Base-by-base conservation (phyloP, 345 rosid genomes). In the Mangifera indica region DNA sequence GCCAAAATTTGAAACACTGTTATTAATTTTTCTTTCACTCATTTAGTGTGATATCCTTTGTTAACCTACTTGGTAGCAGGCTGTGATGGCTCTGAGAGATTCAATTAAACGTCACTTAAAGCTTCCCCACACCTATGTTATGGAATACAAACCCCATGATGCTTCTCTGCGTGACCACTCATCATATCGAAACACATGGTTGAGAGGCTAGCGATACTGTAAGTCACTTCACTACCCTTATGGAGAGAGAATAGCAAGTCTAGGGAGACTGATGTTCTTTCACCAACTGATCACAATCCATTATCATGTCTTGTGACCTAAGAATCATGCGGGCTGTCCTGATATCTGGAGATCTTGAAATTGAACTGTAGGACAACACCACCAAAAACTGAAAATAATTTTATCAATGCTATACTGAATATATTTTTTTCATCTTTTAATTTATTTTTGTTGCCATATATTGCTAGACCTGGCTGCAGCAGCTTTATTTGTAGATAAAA, bases 121-220 rank as follows among this genome's bases (percentile, higher is more conserved):
- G 86, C 88, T 94, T 69, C 98, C 97, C 63, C 93, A 89, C 72
- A 73, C 87, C 63, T 95, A 92, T 77, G 91, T 92, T 13, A 92
- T 95, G 99, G 99, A 95, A 69, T 92, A 92, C 93, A 92, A 95
- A 87, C 88, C 93, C 67, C 99, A 91, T 3, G 92, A 95, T 76
- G 97, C 98, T 69, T 95, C 97, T 48, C 82, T 95, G 42, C 96
- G 93, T 0, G 99, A 92, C 81, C 89, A 87, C 75, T 92, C 99
- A 0, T 95, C 99, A 11, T 92, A 91, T 62, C 82, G 99, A 55
- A 95, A 95, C 86, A 87, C 98, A 25, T 91, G 98, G 99, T 80
- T 95, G 88, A 88, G 97, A 83, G 98, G 99, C 66, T 95, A 85
- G 79, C 71, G 45, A 34, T 24, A 53, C 34, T 59, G 46, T 40